These are phyloP conservation scores for Calcarisporium arbuscula DNA, from an alignment of 2,329 filamentous ascomycete species.

Conservation along the genomic window DNA sequence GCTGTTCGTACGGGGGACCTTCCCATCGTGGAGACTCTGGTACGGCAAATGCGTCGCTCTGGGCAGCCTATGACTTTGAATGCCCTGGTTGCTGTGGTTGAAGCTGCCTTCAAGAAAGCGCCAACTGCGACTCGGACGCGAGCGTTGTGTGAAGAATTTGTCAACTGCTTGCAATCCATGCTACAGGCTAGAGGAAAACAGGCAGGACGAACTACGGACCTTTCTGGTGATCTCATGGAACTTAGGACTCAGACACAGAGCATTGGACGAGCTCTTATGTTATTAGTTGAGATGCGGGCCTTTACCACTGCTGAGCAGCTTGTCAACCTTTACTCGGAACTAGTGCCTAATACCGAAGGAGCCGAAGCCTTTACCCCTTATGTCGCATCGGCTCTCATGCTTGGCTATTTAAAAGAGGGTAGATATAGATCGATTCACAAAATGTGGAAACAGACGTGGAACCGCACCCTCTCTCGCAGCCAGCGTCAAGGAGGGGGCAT, in stretches of 20 bases:
- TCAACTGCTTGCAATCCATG: conserved; percentile 20
- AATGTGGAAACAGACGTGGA: conserved; percentile 59
- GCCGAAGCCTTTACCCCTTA: conserved; percentile 39
- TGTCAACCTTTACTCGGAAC: conserved; percentile 44
- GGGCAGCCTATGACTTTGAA: conserved; percentile 36
- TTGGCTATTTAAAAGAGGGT: conserved; percentile 50
- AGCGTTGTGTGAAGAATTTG: conserved; percentile 20
- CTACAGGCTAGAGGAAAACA: too few species aligned
- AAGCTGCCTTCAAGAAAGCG: conserved; percentile 24
- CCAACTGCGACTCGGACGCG: conserved; percentile 19
- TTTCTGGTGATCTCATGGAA: conserved; percentile 11
- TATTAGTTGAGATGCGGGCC: conserved; percentile 30
- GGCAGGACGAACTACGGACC: neutral
- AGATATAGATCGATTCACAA: conserved; percentile 55
- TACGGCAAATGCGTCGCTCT: conserved; percentile 35
- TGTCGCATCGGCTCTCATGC: conserved; percentile 63
- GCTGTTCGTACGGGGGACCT: conserved; percentile 41
- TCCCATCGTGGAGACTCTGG: conserved; percentile 33
- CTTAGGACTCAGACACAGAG: conserved; percentile 20
- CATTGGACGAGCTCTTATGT: conserved; percentile 25
- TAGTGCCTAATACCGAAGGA: conserved; percentile 27
- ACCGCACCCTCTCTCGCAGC: conserved; percentile 37
- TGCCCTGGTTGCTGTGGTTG: conserved; percentile 35
- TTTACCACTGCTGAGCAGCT: conserved; percentile 52
- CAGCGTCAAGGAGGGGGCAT: conserved; percentile 21